These are phyloP conservation scores for Paxillus rubicundulus DNA, from an alignment of 768 basidiomycete genomes.

Conservation along the genomic window DNA sequence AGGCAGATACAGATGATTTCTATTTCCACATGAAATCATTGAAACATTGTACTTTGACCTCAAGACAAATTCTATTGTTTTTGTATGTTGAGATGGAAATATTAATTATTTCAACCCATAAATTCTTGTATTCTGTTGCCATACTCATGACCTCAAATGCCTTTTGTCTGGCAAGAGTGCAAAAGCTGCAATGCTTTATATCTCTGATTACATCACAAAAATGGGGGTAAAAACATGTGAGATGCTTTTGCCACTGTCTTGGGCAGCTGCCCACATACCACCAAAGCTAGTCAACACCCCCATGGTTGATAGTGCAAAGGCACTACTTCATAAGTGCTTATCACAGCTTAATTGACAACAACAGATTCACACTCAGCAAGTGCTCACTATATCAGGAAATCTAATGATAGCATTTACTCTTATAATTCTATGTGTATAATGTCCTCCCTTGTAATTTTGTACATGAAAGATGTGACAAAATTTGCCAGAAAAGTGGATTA, in stretches of 20 bases:
- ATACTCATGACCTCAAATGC: conserved; percentile 37
- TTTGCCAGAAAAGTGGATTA: too few species aligned
- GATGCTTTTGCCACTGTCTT: conserved; percentile 23
- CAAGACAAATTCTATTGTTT: conserved; percentile 29
- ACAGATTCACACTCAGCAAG: conserved; percentile 36
- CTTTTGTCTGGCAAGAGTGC: conserved; percentile 34
- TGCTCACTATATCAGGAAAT: conserved; percentile 27
- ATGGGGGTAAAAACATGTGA: conserved; percentile 25
- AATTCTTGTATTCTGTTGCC: conserved; percentile 32
- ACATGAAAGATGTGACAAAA: too few species aligned
- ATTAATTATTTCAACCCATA: conserved; percentile 35
- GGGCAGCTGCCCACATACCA: conserved; percentile 14
- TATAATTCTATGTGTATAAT: too few species aligned
- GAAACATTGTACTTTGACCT: conserved; percentile 28
- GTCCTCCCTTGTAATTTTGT: too few species aligned
- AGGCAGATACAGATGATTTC: conserved; percentile 29
- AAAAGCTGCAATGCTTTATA: conserved; percentile 37
- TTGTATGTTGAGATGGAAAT: conserved; percentile 21
- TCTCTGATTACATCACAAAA: conserved; percentile 37
- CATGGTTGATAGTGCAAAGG: conserved; percentile 9
- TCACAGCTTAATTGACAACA: conserved; percentile 29
- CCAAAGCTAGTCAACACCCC: too few species aligned
- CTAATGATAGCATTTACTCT: conserved; percentile 11
- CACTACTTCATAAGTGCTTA: conserved; percentile 31
- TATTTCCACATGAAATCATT: conserved; percentile 34